Percentiles rank a stretch among this genome's conserved stretches.
phyloP scores from a whole-genome alignment of 129 eudicot species.

The Centella asiatica region DNA sequence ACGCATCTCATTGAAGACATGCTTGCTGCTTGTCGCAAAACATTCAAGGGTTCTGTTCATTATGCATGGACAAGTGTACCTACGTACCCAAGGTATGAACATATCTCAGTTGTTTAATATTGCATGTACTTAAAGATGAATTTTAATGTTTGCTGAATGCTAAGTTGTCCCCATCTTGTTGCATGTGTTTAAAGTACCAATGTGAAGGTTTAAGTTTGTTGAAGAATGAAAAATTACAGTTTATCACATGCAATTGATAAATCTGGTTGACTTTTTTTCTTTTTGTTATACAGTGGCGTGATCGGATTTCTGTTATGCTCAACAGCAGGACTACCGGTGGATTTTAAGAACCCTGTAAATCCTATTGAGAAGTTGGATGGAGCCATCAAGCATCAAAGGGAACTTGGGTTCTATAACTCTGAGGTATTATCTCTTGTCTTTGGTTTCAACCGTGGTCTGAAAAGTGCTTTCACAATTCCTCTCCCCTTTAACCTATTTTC shows the following conservation, averaged over 20 bases:
- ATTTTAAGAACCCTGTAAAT: conserved; percentile 71
- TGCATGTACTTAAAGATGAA: not conserved
- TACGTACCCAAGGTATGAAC: conserved; percentile 73
- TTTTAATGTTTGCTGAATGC: not conserved
- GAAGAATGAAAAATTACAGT: not conserved
- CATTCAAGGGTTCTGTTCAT: conserved; percentile 77
- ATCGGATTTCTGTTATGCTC: conserved; percentile 84
- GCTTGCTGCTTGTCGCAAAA: conserved; percentile 59
- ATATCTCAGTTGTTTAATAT: not conserved
- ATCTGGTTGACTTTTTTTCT: not conserved
- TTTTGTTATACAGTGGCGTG: conserved; percentile 49
- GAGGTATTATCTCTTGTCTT: conserved; percentile 31
- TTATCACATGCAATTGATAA: not conserved
- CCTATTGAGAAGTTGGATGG: conserved; percentile 86
- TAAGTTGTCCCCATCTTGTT: not conserved
- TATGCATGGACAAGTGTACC: conserved; percentile 99
- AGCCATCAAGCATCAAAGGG: conserved; percentile 50
- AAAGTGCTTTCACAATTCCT: not conserved
- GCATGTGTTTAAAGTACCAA: not conserved
- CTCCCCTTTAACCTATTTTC: not conserved
- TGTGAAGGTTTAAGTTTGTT: too few species aligned
- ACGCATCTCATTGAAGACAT: conserved; percentile 89
- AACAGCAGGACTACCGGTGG: conserved; percentile 78
- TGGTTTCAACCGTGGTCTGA: not conserved
- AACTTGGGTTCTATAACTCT: conserved; percentile 75